A percentile compares a stretch with the other conserved stretches of the same genome.
These are phyloP conservation scores for Collybiopsis confluens DNA, from an alignment of 768 basidiomycete genomes.

Conservation along the genomic window DNA sequence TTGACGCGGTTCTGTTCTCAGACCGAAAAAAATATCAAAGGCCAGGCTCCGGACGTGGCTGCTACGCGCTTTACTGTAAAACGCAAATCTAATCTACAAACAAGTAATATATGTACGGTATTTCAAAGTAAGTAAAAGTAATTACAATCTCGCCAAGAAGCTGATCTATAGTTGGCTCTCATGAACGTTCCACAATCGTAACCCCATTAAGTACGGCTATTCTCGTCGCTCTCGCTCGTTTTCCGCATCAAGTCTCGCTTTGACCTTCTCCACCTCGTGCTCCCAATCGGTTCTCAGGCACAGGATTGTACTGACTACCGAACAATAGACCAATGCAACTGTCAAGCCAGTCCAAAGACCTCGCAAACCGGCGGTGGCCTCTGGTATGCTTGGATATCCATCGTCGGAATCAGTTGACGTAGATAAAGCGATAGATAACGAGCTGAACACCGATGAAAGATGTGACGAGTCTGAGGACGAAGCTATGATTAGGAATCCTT, in stretches of 20 bases:
- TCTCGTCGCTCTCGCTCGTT: neutral
- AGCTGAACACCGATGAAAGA: neutral
- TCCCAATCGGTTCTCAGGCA: conserved; percentile 47
- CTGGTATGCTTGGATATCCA: conserved; percentile 6
- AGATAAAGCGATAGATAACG: neutral
- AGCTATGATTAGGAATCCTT: neutral
- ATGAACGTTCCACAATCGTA: neutral
- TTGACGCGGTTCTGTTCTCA: too few relatives aligned
- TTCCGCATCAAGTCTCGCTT: conserved; percentile 18
- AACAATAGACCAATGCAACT: conserved; percentile 35
- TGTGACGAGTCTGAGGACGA: neutral
- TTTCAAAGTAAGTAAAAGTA: too few relatives aligned
- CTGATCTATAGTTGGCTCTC: too few relatives aligned
- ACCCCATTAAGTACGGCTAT: neutral
- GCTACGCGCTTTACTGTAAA: too few relatives aligned
- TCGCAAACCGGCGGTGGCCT: conserved; percentile 33
- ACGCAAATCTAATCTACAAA: too few relatives aligned
- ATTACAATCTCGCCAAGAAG: too few relatives aligned
- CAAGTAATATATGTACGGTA: too few relatives aligned
- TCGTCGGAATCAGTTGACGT: neutral
- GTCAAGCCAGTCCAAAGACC: conserved; percentile 70
- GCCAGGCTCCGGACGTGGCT: too few relatives aligned
- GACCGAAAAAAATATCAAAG: too few relatives aligned
- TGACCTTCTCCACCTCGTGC: conserved; percentile 44
- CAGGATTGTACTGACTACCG: conserved; percentile 33